Base-by-base conservation (phyloP, 495 filamentous ascomycete genomes). In the Penicillium paxilli region DNA sequence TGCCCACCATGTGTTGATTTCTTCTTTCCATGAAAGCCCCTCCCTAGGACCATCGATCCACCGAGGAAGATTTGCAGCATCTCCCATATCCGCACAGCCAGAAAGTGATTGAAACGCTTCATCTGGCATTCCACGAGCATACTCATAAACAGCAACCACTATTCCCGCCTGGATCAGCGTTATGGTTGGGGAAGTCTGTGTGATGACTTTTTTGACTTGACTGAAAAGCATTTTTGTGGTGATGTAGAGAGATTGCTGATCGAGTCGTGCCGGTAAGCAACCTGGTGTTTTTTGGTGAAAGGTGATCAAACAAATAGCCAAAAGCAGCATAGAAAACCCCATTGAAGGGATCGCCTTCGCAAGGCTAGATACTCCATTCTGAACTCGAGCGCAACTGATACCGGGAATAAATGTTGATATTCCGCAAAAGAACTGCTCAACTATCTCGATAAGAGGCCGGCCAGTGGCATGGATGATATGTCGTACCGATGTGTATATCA, bases 1-100 rank as follows among this genome's bases (percentile, higher is more conserved):
- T 10, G 49, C 37, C 49, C 49, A 51, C 49, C 49, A 51, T 25
- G 49, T 51, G 24, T 51, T 51, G 17, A 23, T 17, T 51, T 42
- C 49, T 30, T 51, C 49, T 26, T 51, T 51, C 12, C 33, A 51
- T 25, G 20, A 20, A 9, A 16, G n/a, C 14, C 37, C 49, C 24
- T 28, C 25, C 22, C 49, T 23, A 0, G n/a, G 33, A 16, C 0
- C 6, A 12, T 28, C 28, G 12, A 24, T 42, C 16, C 23, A 28
- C 23, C 24, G 33, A 16, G 23, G 37, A 20, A 51, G 35, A 40
- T 28, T 28, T 16, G 49, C 37, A 26, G 35, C 49, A 12, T 51
- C 28, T 16, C 49, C 49, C 49, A 51, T 41, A 7, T 28, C 14
- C 37, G 49, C 49, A 26, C 49, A 51, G 10, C 16, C 16, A 10